Conservation (phyloP, 1,139 yeast species). For the Protomyces inouyei region DNA sequence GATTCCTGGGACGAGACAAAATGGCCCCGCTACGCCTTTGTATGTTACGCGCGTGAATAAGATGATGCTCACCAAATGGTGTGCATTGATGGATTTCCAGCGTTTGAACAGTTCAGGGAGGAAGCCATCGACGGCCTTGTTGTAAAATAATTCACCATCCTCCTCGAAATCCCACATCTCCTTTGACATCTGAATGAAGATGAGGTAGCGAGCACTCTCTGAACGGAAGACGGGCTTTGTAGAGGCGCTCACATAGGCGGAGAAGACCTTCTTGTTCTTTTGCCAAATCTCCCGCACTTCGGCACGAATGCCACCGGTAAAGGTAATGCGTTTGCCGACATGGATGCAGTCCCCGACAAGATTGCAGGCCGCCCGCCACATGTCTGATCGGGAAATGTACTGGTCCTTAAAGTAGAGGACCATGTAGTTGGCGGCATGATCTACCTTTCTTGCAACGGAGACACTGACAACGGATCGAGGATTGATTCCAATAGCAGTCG, state of each 20-base stretch:
- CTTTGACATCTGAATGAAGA: conserved; percentile 78
- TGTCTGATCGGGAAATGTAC: conserved; percentile 79
- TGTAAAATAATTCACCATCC: conserved; percentile 89
- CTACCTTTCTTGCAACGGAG: conserved; percentile 39
- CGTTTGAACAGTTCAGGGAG: conserved; percentile 83
- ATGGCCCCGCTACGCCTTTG: conserved; percentile 16
- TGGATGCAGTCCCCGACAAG: conserved; percentile 63
- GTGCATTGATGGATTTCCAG: conserved; percentile 82
- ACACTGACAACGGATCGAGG: conserved; percentile 23
- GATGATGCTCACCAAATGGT: conserved; percentile 86
- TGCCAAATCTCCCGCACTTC: conserved; percentile 63
- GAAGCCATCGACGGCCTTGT: conserved; percentile 81
- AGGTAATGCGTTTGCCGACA: conserved; percentile 59
- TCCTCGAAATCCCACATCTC: conserved; percentile 99
- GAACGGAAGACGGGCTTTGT: conserved; percentile 83
- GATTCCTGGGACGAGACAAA: conserved; percentile 5
- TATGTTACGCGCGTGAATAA: conserved; percentile 74
- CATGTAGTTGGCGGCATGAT: conserved; percentile 69
- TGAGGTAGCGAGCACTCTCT: conserved; percentile 78
- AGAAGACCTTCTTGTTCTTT: conserved; percentile 52
- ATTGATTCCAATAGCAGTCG: conserved; percentile 8
- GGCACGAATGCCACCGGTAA: conserved; percentile 60
- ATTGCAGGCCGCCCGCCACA: conserved; percentile 76
- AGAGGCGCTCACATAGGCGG: conserved; percentile 62
- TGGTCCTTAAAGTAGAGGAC: conserved; percentile 80